Conservation (phyloP, 2,329 filamentous ascomycete genomes). For the Penicillium sp. region DNA sequence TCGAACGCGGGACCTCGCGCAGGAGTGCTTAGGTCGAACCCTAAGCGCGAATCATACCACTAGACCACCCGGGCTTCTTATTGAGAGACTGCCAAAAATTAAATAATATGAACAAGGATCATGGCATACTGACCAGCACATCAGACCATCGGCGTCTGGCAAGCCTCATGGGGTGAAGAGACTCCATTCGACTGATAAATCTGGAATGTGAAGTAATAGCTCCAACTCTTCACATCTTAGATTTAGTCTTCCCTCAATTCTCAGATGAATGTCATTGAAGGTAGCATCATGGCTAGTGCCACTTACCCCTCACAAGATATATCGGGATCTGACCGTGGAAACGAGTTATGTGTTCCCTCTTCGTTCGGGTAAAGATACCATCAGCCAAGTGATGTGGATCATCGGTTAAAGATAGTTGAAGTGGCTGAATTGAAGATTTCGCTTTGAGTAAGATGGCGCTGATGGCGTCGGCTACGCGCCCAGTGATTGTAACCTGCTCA, state of each 20-base stretch:
- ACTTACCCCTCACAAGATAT: background rate
- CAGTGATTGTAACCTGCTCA: conserved; percentile 5
- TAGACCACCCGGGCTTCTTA: conserved; percentile 22
- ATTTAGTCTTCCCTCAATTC: background rate
- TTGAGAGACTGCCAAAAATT: background rate
- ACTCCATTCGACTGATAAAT: background rate
- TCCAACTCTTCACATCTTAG: background rate
- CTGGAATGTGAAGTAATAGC: background rate
- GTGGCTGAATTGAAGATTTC: conserved; percentile 1
- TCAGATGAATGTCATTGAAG: background rate
- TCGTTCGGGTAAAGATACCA: background rate
- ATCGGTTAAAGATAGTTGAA: background rate
- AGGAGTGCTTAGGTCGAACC: conserved; percentile 21
- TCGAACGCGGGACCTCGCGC: conserved; percentile 24
- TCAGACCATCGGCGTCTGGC: background rate
- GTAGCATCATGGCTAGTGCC: background rate
- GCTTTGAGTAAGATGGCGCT: conserved; percentile 8
- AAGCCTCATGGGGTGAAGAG: background rate
- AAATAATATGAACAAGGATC: background rate
- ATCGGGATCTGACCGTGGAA: background rate
- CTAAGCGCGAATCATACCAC: conserved; percentile 26
- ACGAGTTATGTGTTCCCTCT: background rate
- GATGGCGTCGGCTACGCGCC: conserved; percentile 13
- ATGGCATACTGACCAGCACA: background rate
- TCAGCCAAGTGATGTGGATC: background rate